Conservation (phyloP, 495 filamentous ascomycete species). For the Talaromyces nanjingensis region DNA sequence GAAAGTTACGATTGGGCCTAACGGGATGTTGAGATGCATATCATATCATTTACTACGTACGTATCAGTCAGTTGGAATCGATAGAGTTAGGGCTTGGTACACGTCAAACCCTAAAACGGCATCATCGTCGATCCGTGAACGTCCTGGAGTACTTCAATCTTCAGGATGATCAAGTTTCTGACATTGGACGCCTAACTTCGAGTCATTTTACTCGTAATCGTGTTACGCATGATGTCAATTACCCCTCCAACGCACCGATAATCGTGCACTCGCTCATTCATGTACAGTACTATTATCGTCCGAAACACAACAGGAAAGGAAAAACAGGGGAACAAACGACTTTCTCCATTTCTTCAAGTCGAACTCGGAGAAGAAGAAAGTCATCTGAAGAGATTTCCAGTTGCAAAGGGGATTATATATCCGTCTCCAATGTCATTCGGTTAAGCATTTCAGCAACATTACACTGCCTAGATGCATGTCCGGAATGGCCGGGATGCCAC, state of each 20-base stretch:
- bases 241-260: not conserved
- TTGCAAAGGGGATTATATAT: not conserved
- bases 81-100: not conserved
- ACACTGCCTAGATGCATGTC: not conserved
- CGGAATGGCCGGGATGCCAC: not conserved
- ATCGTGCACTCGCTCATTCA: not conserved
- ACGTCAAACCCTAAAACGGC: not conserved
- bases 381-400: not conserved
- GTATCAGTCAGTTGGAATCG: not conserved
- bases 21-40: not conserved
- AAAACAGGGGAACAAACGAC: not conserved
- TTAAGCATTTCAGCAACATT: not conserved
- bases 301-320: not conserved
- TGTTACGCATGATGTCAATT: not conserved
- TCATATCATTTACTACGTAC: not conserved
- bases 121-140: not conserved
- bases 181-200: not conserved
- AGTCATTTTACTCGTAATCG: not conserved
- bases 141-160: not conserved
- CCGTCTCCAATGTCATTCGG: not conserved
- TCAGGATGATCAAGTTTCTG: not conserved
- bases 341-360: not conserved
- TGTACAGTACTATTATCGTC: not conserved
- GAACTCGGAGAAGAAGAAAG: not conserved
- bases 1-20: not conserved